These are phyloP conservation scores for Favolaschia claudopus DNA, from an alignment of 768 basidiomycete genomes.

Conservation along the genomic window DNA sequence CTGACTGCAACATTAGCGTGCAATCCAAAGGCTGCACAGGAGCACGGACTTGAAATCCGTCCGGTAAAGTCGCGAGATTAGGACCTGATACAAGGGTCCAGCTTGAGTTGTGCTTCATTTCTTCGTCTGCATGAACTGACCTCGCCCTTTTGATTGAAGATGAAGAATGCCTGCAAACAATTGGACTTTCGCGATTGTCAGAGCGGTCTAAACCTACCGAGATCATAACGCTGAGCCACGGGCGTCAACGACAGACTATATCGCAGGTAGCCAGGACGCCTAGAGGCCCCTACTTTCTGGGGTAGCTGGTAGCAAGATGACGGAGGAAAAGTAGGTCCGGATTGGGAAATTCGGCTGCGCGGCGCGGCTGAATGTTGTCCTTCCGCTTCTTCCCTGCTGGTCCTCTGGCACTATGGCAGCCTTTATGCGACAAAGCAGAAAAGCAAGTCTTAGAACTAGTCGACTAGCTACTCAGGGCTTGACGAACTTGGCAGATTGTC, in stretches of 20 bases:
- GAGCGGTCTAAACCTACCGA: not conserved
- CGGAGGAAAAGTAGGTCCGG: too few species aligned
- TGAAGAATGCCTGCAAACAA: conserved; percentile 88
- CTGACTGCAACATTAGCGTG: conserved; percentile 46
- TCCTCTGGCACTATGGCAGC: conserved; percentile 8
- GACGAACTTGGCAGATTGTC: conserved; percentile 68
- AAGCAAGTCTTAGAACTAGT: not conserved
- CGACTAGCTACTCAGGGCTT: not conserved
- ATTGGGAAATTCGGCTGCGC: not conserved
- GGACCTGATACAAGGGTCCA: conserved; percentile 64
- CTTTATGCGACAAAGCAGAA: conserved; percentile 20
- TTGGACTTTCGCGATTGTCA: not conserved
- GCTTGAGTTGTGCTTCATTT: not conserved
- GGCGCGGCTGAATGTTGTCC: not conserved
- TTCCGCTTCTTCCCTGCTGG: not conserved
- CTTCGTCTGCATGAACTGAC: conserved; percentile 50
- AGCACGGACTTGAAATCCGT: conserved; percentile 91
- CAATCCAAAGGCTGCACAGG: not conserved
- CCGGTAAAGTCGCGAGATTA: conserved; percentile 95
- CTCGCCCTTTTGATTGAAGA: conserved; percentile 99
- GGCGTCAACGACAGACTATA: not conserved
- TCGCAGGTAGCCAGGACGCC: too few species aligned
- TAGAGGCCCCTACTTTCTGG: too few species aligned
- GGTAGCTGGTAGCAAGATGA: too few species aligned
- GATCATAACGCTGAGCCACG: conserved; percentile 7